Conservation (phyloP, 1,284 basidiomycete genomes). For the Ceratobasidium theobromae region DNA sequence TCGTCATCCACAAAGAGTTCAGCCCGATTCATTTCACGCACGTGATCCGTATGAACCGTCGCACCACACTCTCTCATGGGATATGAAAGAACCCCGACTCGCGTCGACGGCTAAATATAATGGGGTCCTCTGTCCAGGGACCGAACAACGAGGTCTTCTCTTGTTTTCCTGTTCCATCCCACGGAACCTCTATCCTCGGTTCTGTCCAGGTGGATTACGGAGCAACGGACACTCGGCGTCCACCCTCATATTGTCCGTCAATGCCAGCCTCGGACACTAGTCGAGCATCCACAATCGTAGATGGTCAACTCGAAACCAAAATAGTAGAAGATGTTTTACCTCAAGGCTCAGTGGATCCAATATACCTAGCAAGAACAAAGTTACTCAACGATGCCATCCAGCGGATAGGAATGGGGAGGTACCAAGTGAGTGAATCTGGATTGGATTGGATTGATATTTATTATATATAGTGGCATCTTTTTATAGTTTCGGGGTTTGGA, state of each 20-base stretch:
- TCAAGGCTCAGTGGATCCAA: slow-evolving; percentile 56
- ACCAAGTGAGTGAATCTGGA: slow-evolving; percentile 52
- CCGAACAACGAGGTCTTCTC: neutral
- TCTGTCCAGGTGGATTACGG: neutral
- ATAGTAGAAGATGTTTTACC: slow-evolving; percentile 47
- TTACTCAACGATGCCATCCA: slow-evolving; percentile 67
- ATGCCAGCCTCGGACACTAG: neutral
- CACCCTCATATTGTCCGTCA: neutral
- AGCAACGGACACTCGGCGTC: neutral
- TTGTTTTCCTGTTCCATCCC: neutral
- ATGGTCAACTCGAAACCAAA: neutral
- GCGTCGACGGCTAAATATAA: too few species aligned
- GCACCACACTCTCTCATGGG: neutral
- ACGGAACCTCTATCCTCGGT: neutral
- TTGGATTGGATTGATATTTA: neutral
- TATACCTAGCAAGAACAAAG: slow-evolving; percentile 62
- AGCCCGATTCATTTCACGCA: neutral
- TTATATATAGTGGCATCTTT: slow-evolving; percentile 51
- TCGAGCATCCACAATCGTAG: neutral
- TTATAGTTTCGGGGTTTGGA: slow-evolving; percentile 62
- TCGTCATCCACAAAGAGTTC: neutral
- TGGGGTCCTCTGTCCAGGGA: too few species aligned
- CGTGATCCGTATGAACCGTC: neutral
- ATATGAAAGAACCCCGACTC: neutral
- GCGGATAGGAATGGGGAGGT: slow-evolving; percentile 71